Conservation (phyloP, 2,329 filamentous ascomycete species). For the Botrytis cinerea region DNA sequence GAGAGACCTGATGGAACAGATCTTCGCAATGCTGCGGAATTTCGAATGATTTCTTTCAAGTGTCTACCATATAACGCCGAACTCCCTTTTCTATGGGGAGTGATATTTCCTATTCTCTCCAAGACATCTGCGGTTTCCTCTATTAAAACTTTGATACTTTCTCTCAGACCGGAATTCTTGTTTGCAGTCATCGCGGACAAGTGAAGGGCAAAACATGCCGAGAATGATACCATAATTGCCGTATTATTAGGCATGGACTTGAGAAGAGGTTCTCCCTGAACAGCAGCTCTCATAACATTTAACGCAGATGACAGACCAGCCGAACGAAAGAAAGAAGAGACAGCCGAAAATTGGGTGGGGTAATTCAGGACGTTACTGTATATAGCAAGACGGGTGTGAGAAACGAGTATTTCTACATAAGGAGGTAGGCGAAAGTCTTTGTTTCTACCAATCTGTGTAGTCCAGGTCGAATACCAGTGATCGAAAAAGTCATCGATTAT, state of each 20-base stretch:
- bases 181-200: conserved; percentile 61
- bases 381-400: conserved; percentile 71
- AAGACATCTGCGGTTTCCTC: conserved; percentile 69
- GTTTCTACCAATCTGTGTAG: conserved; percentile 55
- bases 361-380: conserved; percentile 76
- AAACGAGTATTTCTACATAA: conserved; percentile 74
- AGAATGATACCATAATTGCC: conserved; percentile 77
- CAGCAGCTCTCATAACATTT: conserved; percentile 73
- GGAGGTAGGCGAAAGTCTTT: conserved; percentile 62
- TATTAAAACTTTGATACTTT: conserved; percentile 64
- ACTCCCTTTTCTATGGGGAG: conserved; percentile 66
- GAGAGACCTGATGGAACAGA: background rate
- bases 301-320: conserved; percentile 70
- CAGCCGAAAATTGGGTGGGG: conserved; percentile 67
- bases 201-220: conserved; percentile 69
- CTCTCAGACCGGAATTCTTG: conserved; percentile 57
- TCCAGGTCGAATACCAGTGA: conserved; percentile 66
- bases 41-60: conserved; percentile 47
- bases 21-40: conserved; percentile 26
- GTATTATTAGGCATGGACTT: conserved; percentile 80
- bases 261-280: conserved; percentile 68
- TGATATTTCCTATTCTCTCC: conserved; percentile 67
- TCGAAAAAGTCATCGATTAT: conserved; percentile 67
- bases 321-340: conserved; percentile 71
- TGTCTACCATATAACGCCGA: conserved; percentile 62